Percentiles rank a stretch among this genome's conserved stretches.
These are phyloP conservation scores for Oryza punctata DNA, from an alignment of 176 grass and related monocot genomes.

Conservation along the genomic window DNA sequence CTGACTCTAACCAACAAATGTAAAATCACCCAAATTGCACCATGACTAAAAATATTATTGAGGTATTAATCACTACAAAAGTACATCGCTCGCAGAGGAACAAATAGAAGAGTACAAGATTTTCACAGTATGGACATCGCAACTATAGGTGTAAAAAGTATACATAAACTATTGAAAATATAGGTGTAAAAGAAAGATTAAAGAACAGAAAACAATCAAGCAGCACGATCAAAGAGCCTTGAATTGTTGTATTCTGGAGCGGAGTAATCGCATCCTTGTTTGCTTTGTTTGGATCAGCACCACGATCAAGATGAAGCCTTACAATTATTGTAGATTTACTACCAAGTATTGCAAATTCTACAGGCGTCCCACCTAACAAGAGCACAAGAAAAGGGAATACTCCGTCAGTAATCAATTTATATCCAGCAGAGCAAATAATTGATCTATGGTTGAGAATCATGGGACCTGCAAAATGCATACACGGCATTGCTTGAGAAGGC, in stretches of 20 bases:
- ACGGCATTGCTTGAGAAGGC: background rate
- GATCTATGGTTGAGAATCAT: background rate
- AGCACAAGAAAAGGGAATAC: background rate
- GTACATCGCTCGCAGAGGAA: background rate
- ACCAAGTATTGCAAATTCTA: conserved; percentile 5
- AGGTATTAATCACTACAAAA: background rate
- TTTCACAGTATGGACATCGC: background rate
- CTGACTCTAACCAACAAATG: no score
- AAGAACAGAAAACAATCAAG: no score
- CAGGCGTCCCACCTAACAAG: background rate
- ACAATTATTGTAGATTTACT: background rate
- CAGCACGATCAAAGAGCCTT: background rate
- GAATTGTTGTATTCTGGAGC: background rate
- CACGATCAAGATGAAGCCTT: background rate
- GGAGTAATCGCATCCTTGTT: background rate
- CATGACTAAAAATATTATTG: no score
- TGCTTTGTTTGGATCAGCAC: conserved; percentile 26
- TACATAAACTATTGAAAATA: no score
- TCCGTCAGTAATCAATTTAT: background rate
- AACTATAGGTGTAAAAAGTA: no score
- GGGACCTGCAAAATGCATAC: background rate
- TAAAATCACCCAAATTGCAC: no score
- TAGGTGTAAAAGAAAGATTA: no score
- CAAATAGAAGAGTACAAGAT: background rate
- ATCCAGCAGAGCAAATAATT: no score